Evolutionary conservation across 441 rosid genomes (phyloP).

Genomic region (Flueggea neowawraea): DNA sequence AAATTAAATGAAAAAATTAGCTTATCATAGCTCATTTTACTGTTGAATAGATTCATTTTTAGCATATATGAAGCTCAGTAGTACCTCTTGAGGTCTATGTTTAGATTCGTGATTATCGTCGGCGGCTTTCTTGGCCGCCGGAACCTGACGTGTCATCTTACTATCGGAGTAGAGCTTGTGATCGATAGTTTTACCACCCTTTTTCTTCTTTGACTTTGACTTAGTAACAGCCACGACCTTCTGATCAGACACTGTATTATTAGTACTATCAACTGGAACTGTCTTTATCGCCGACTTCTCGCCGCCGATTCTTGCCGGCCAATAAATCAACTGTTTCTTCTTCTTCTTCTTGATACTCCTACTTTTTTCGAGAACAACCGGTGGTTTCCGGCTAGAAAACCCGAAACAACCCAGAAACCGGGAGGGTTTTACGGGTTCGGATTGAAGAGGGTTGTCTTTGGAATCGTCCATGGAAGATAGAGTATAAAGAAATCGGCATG

Average conservation of each 20-base stretch:
- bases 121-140: no score
- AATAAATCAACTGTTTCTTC: constrained; percentile 6
- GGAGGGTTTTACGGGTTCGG: not conserved
- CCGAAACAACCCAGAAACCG: constrained; percentile 42
- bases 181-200: no score
- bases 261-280: constrained; percentile 27
- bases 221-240: not conserved
- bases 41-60: no score
- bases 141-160: no score
- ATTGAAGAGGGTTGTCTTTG: constrained; percentile 11
- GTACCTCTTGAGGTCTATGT: no score
- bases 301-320: constrained; percentile 19
- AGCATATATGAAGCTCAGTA: no score
- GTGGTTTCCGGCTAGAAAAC: no score
- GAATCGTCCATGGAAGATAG: constrained; percentile 28
- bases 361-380: constrained; percentile 15
- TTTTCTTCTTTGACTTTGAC: constrained; percentile 2
- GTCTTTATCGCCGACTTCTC: constrained; percentile 33
- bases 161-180: not conserved
- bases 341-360: not conserved
- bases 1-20: no score
- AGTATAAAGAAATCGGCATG: not conserved
- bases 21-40: no score
- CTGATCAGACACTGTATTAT: not conserved
- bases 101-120: no score